Conservation (phyloP, 345 rosid species). For the Lumnitzera racemosa region DNA sequence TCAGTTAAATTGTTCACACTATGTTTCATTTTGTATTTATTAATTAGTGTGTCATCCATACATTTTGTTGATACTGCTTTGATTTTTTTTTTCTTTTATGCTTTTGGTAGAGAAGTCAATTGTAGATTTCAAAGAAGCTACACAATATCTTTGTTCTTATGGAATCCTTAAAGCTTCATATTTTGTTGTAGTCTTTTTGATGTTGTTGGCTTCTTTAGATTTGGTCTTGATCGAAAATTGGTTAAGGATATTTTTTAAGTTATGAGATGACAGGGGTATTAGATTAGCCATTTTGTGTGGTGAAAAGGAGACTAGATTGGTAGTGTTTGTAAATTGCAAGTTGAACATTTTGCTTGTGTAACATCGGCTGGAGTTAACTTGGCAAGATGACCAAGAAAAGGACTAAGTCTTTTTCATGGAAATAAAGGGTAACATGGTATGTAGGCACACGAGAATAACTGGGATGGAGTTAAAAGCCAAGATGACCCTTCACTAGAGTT, state of each 20-base stretch:
- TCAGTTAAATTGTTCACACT: slow-evolving; percentile 28
- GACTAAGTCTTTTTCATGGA: slow-evolving; percentile 70
- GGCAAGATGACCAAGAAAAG: too few species aligned
- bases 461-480: slow-evolving; percentile 35
- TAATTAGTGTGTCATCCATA: slow-evolving; percentile 23
- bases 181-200: slow-evolving; percentile 52
- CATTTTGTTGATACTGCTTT: slow-evolving; percentile 57
- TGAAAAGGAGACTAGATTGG: slow-evolving; percentile 41
- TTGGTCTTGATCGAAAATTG: slow-evolving; percentile 44
- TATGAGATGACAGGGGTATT: slow-evolving; percentile 58
- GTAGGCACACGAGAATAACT: slow-evolving; percentile 35
- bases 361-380: too few species aligned
- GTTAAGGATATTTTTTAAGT: slow-evolving; percentile 41
- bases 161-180: slow-evolving; percentile 52
- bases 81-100: slow-evolving; percentile 29
- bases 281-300: slow-evolving; percentile 52
- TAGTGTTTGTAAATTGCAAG: slow-evolving; percentile 41
- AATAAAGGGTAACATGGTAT: slow-evolving; percentile 45
- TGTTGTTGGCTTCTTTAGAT: slow-evolving; percentile 57
- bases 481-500: too few species aligned
- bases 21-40: slow-evolving; percentile 34
- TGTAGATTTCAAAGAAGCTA: slow-evolving; percentile 81
- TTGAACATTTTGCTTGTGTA: slow-evolving; percentile 37
- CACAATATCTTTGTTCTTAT: slow-evolving; percentile 74
- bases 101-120: slow-evolving; percentile 64